phyloP scores from a whole-genome alignment of 1,284 basidiomycete species.

The Boletus albobrunnescens region DNA sequence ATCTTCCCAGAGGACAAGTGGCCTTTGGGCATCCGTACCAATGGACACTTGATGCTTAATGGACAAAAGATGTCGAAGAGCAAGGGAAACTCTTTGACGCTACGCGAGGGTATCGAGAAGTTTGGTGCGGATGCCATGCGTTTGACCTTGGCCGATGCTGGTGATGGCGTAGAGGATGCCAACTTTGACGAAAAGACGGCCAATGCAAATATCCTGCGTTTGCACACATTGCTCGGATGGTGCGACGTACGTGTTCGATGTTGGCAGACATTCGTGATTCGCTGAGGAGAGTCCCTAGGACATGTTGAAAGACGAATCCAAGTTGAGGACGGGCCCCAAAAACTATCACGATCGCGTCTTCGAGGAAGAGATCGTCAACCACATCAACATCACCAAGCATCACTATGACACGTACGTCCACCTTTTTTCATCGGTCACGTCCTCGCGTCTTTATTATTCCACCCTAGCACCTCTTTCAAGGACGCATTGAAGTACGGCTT shows the following conservation, averaged over 20 bases:
- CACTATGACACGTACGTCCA: conserved; percentile 76
- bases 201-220: conserved; percentile 93
- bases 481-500: conserved; percentile 94
- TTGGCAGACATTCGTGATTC: neutral
- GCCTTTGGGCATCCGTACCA: conserved; percentile 90
- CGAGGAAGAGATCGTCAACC: conserved; percentile 86
- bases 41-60: conserved; percentile 97
- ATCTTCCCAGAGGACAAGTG: conserved; percentile 93
- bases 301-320: conserved; percentile 63
- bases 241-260: conserved; percentile 62
- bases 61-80: conserved; percentile 99
- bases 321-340: conserved; percentile 67
- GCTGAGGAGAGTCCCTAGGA: conserved; percentile 49
- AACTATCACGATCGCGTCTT: conserved; percentile 86
- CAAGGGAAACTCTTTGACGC: conserved; percentile 84
- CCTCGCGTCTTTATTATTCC: conserved; percentile 1
- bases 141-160: conserved; percentile 91
- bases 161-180: conserved; percentile 95
- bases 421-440: neutral
- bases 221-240: conserved; percentile 92
- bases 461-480: conserved; percentile 83
- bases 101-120: conserved; percentile 76
- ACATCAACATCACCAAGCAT: conserved; percentile 76
- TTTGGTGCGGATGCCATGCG: conserved; percentile 94
- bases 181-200: conserved; percentile 99